Evolutionary conservation across 352 stramenopile genomes (phyloP).

Genomic region (Phytophthora quininea): DNA sequence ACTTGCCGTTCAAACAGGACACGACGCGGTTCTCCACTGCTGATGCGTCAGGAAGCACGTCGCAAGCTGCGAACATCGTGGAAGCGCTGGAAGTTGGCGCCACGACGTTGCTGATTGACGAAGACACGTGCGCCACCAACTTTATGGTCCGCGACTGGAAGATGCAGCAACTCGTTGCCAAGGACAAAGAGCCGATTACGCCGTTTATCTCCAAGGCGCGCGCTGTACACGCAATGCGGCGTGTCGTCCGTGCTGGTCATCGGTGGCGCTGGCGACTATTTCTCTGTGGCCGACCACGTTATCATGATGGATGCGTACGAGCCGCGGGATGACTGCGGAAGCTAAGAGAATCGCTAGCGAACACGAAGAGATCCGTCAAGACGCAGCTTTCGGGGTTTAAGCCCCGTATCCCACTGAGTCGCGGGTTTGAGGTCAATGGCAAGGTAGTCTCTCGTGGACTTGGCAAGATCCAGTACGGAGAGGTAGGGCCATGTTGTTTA

Average conservation of each 20-base stretch:
- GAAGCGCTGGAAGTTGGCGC: constrained; percentile 93
- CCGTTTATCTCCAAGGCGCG: too few relatives aligned
- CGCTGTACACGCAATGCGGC: constrained; percentile 85
- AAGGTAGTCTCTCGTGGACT: constrained; percentile 81
- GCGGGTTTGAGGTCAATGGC: constrained; percentile 66
- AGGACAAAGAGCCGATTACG: constrained; percentile 98
- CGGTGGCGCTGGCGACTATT: constrained; percentile 96
- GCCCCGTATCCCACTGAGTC: constrained; percentile 53
- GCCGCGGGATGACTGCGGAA: constrained; percentile 86
- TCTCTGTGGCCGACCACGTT: constrained; percentile 96
- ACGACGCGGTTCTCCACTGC: constrained; percentile 92
- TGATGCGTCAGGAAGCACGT: constrained; percentile 96
- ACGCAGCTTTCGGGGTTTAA: constrained; percentile 59
- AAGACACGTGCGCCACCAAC: constrained; percentile 98
- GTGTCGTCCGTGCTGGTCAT: constrained; percentile 97
- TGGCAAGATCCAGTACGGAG: constrained; percentile 86
- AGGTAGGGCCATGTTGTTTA: constrained; percentile 41
- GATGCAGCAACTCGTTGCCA: constrained; percentile 96
- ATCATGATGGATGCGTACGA: constrained; percentile 97
- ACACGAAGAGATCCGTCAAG: constrained; percentile 59
- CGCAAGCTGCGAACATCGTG: constrained; percentile 96
- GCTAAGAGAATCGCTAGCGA: constrained; percentile 92
- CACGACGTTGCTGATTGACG: constrained; percentile 94
- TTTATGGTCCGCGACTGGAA: constrained; percentile 98
- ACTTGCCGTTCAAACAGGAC: constrained; percentile 94